Evolutionary conservation across 2,329 filamentous ascomycete genomes (phyloP), one percentile per base, ranked within the genome.

Genomic region (Clonostachys rhizophaga): DNA sequence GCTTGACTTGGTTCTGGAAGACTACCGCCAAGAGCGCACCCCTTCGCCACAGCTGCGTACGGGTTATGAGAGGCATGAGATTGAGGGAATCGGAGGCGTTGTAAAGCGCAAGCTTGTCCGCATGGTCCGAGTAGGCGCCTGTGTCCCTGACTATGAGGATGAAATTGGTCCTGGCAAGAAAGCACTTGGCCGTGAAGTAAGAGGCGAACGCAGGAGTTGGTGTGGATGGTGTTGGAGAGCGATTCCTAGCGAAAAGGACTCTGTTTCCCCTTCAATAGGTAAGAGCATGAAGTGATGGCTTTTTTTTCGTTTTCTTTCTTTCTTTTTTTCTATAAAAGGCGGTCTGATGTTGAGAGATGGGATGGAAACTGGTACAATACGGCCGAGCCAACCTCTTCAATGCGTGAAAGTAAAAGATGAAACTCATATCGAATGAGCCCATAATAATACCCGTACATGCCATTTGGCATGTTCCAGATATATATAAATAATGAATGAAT

Each of bases 191-290:
- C 72, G 86, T 20, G 92, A 97, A 66, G 77, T 84, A 46, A 72
- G 72, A 13, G 88, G 89, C 1, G 66, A 69, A 43, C 74, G 83
- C 48, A 78, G 91, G 50, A 91, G 87, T 61, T 96, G 90, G 89
- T 97, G 91, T 65, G 89, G 87, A 0, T 96, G 92, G 91, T 97
- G 92, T 64, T 82, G 77, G 64, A 76, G 90, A 50, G 84, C 90
- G 4, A 81, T 95, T 45, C 84, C 84, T 0, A 76, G 83, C 3
- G 63, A 67, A 39, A 70, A 67, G 52, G 78, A 81, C 40, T 30
- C 24, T 30, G 9, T 30, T 10, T 30, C 24, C 24, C 24, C 24
- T 10, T 30, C 24, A 30, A 30, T 5, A 30, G 24, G 24, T 30
- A 30, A 30, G 24, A 30, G 24, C 9, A 30, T 10, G 24, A 30